A percentile compares a stretch with the other conserved stretches of the same genome.
These are phyloP conservation scores for Chondrus crispus DNA, from an alignment of 23 red algal genomes.

Conservation along the genomic window DNA sequence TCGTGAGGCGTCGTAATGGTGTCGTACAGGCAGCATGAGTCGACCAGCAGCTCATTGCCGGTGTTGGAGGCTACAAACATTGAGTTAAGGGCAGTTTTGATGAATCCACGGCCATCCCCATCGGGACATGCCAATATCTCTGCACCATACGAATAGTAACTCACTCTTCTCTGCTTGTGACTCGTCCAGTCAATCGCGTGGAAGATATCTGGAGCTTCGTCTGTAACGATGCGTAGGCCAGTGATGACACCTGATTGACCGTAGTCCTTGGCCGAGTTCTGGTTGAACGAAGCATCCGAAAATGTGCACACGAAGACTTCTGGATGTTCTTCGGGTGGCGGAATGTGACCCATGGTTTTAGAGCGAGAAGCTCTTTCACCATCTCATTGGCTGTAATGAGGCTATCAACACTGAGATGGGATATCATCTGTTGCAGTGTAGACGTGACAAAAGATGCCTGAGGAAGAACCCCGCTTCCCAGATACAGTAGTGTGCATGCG, in stretches of 20 bases:
- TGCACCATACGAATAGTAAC: not conserved
- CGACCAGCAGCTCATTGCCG: not conserved
- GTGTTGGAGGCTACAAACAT: not conserved
- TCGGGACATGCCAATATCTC: not conserved
- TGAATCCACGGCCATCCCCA: not conserved
- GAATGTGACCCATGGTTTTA: slow-evolving; percentile 10
- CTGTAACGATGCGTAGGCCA: not conserved
- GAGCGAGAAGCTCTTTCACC: not conserved
- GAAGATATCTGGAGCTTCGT: not conserved
- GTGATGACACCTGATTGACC: not conserved
- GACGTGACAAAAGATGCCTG: slow-evolving; percentile 19
- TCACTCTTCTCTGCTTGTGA: not conserved
- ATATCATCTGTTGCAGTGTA: not conserved
- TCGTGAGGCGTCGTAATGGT: not conserved
- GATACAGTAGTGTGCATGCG: slow-evolving; percentile 7
- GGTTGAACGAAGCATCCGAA: not conserved
- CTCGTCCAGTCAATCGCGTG: not conserved
- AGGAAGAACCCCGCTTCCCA: not conserved
- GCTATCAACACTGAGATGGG: not conserved
- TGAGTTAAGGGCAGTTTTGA: not conserved
- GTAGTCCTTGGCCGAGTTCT: not conserved
- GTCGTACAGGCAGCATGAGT: not conserved
- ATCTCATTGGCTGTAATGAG: not conserved
- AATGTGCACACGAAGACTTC: not conserved
- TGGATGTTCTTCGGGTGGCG: not conserved